phyloP scores from a whole-genome alignment of 2,329 filamentous ascomycete genomes.

The Geosmithia flava region DNA sequence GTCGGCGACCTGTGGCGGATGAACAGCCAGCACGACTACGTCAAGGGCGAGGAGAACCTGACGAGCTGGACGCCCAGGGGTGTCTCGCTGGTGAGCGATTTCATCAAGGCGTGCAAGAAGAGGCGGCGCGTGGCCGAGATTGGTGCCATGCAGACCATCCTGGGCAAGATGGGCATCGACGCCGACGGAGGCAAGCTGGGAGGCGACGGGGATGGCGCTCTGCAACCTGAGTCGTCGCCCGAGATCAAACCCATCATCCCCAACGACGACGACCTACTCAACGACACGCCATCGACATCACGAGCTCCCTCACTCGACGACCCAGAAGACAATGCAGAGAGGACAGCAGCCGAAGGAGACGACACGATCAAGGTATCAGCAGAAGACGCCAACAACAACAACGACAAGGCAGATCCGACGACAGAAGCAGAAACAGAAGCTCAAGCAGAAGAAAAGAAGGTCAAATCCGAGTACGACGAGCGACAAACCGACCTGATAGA shows the following conservation, averaged over 20 bases:
- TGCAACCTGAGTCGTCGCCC: constrained; percentile 18
- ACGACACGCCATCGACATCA: constrained; percentile 42
- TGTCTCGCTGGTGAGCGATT: constrained; percentile 84
- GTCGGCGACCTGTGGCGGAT: constrained; percentile 92
- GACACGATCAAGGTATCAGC: constrained; percentile 7
- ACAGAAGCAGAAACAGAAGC: background rate
- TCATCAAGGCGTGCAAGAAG: constrained; percentile 62
- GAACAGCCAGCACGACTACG: constrained; percentile 88
- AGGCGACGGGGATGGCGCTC: constrained; percentile 9
- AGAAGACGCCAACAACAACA: no score
- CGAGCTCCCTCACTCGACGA: constrained; percentile 24
- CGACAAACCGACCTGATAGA: constrained; percentile 33
- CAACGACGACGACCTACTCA: constrained; percentile 43
- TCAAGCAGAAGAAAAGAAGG: background rate
- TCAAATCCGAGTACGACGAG: constrained; percentile 30
- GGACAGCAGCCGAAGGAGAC: constrained; percentile 1
- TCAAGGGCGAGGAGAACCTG: constrained; percentile 87
- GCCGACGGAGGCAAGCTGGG: background rate
- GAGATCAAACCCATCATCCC: constrained; percentile 30
- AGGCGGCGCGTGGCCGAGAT: constrained; percentile 67
- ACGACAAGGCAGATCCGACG: constrained; percentile 6
- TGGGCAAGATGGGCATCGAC: constrained; percentile 45
- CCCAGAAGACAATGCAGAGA: constrained; percentile 11
- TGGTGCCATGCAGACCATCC: constrained; percentile 56
- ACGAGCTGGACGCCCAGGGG: constrained; percentile 79